phyloP scores from a whole-genome alignment of 2,329 filamentous ascomycete species.

The Rugonectria rugulosa region DNA sequence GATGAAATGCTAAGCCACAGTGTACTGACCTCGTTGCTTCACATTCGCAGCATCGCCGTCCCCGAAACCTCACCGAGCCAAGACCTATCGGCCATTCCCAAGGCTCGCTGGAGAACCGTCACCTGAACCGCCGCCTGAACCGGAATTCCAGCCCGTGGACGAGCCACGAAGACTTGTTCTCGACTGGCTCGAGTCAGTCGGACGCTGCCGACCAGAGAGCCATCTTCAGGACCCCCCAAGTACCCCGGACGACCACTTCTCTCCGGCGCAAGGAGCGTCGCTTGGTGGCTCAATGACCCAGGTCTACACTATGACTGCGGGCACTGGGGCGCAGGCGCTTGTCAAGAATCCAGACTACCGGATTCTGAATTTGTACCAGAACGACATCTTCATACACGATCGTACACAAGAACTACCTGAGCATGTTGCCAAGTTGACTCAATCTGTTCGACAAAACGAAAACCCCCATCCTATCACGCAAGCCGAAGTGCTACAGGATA shows the following conservation, averaged over 20 bases:
- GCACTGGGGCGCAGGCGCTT: neutral
- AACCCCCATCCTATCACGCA: slow-evolving; percentile 5
- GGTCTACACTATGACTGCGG: too few relatives aligned
- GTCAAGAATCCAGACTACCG: neutral
- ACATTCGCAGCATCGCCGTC: too few relatives aligned
- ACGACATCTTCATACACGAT: slow-evolving; percentile 4
- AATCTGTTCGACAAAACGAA: neutral
- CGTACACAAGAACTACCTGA: neutral
- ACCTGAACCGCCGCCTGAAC: too few relatives aligned
- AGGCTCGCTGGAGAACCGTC: too few relatives aligned
- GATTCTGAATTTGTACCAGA: neutral
- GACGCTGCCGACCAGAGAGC: neutral
- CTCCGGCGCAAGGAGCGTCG: too few relatives aligned
- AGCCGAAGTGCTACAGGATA: slow-evolving; percentile 2
- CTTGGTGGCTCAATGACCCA: too few relatives aligned
- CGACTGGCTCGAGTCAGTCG: slow-evolving; percentile 7
- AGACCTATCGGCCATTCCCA: too few relatives aligned
- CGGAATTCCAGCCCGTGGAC: too few relatives aligned
- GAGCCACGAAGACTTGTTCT: neutral
- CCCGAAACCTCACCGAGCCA: too few relatives aligned
- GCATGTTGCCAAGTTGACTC: neutral
- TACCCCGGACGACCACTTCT: too few relatives aligned
- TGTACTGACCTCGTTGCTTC: too few relatives aligned
- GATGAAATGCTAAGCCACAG: too few relatives aligned
- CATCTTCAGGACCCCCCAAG: neutral